Percentiles rank a stretch among this genome's conserved stretches.
phyloP scores from a whole-genome alignment of 1,139 yeast species.

The Komagataea norvegica region DNA sequence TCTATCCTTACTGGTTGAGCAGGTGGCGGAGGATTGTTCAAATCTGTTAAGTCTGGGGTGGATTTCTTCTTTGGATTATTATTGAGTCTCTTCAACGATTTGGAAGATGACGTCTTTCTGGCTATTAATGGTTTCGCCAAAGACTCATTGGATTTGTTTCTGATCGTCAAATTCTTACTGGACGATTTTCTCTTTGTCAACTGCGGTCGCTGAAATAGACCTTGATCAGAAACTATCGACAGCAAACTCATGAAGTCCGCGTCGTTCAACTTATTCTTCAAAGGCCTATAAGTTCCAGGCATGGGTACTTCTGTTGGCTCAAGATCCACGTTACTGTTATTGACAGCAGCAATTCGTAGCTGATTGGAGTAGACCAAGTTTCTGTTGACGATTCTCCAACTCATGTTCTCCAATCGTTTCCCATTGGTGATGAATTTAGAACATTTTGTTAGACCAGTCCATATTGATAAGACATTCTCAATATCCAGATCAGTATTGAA shows the following conservation, averaged over 20 bases:
- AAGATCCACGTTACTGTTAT: neutral
- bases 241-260: conserved; percentile 25
- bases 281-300: conserved; percentile 15
- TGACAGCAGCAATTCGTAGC: conserved; percentile 8
- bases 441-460: conserved; percentile 53
- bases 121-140: conserved; percentile 16
- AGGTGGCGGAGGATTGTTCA: neutral
- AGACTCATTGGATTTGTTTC: conserved; percentile 10
- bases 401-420: conserved; percentile 49
- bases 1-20: conserved; percentile 7
- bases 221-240: conserved; percentile 26
- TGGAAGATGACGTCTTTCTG: conserved; percentile 24
- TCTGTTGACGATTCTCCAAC: conserved; percentile 56
- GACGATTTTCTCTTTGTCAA: conserved; percentile 21
- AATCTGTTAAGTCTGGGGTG: conserved; percentile 13
- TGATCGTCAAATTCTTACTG: conserved; percentile 13
- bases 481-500: conserved; percentile 36
- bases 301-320: conserved; percentile 13
- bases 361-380: conserved; percentile 31
- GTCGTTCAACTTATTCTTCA: conserved; percentile 22
- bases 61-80: conserved; percentile 12
- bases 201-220: conserved; percentile 18
- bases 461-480: conserved; percentile 41
- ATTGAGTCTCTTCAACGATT: conserved; percentile 19
- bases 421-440: conserved; percentile 49